phyloP scores from a whole-genome alignment of 306 rosid genomes.

The cucumber (Cucumis sativus) region Cucumber_9930_V3 NC_026661.2:11430001-11430500 shows the following conservation, averaged over 20 bases:
- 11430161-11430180: not conserved
- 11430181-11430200: not conserved
- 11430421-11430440: conserved; percentile 11
- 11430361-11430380: not conserved
- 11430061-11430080: not conserved
- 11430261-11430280: conserved; percentile 4
- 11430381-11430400: not conserved
- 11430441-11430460: conserved; percentile 17
- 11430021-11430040: not conserved
- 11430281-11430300: not conserved
- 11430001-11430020: not conserved
- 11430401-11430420: not conserved
- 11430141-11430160: not conserved
- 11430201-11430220: not conserved
- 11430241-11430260: not conserved
- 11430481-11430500: conserved; percentile 9
- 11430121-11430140: not conserved
- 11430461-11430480: conserved; percentile 23
- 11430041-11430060: not conserved
- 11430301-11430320: not conserved
- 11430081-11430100: not conserved
- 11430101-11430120: not conserved
- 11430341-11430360: conserved; percentile 7
- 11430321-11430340: conserved; percentile 5
- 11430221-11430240: not conserved